These are phyloP conservation scores for Hymenoscyphus linearis DNA, from an alignment of 2,329 filamentous ascomycete species.

Conservation along the genomic window DNA sequence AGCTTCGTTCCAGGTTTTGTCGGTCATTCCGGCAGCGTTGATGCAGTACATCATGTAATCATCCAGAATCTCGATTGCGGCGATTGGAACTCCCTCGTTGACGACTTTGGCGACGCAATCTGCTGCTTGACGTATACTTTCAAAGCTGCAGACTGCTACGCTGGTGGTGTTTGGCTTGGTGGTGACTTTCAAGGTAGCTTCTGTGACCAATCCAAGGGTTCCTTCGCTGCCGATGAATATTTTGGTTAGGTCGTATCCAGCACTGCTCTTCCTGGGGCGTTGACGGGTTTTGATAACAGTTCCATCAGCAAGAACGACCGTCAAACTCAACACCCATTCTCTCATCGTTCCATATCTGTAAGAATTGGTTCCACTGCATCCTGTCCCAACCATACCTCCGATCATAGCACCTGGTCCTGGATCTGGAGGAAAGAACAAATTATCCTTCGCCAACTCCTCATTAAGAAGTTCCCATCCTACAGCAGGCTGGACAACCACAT, in stretches of 20 bases:
- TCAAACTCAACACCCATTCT: constrained; percentile 84
- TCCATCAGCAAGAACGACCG: constrained; percentile 84
- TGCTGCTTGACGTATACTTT: constrained; percentile 34
- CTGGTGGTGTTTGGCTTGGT: constrained; percentile 73
- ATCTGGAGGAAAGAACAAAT: constrained; percentile 88
- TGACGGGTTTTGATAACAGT: constrained; percentile 87
- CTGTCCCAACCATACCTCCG: constrained; percentile 75
- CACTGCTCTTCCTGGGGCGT: constrained; percentile 81
- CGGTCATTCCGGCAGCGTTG: constrained; percentile 61
- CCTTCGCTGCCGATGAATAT: constrained; percentile 90
- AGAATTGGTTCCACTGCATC: constrained; percentile 74
- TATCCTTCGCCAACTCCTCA: constrained; percentile 65
- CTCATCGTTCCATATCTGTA: constrained; percentile 94
- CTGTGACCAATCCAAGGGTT: constrained; percentile 84
- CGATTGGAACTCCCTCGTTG: constrained; percentile 73
- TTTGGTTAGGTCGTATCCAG: constrained; percentile 86
- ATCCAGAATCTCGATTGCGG: constrained; percentile 89
- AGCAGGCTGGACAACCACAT: constrained; percentile 73
- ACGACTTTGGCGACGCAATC: constrained; percentile 77
- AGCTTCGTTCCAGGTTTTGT: constrained; percentile 62
- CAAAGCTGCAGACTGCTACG: constrained; percentile 70
- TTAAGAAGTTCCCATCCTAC: constrained; percentile 86
- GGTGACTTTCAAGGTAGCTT: constrained; percentile 83
- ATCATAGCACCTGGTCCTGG: constrained; percentile 78
- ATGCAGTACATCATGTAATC: constrained; percentile 79